These are phyloP conservation scores for Mortierella sp. DNA, from an alignment of 371 early-diverging fungal genomes.

Conservation along the genomic window DNA sequence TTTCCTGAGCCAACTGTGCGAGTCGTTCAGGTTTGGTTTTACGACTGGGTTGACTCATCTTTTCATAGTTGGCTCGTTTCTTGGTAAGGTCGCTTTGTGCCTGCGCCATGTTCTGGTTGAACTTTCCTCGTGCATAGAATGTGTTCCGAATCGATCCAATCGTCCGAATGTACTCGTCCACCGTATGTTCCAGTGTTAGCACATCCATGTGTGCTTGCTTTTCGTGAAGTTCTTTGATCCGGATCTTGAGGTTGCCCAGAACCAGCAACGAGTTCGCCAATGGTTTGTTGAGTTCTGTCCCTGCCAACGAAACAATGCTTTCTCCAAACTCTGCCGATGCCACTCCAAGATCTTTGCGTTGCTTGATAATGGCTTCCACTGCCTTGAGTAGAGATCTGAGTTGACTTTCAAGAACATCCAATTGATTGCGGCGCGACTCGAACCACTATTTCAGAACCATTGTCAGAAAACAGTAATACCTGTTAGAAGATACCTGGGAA, in stretches of 20 bases:
- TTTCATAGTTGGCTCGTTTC: conserved; percentile 69
- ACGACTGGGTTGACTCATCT: conserved; percentile 63
- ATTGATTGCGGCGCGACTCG: conserved; percentile 77
- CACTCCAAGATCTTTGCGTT: conserved; percentile 82
- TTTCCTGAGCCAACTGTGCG: conserved; percentile 69
- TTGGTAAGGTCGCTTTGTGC: conserved; percentile 73
- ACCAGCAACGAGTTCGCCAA: conserved; percentile 71
- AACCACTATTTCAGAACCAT: too few relatives aligned
- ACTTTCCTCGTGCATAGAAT: conserved; percentile 79
- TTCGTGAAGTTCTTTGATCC: conserved; percentile 81
- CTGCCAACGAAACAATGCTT: conserved; percentile 79
- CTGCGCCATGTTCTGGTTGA: conserved; percentile 77
- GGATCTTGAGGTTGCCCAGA: conserved; percentile 81
- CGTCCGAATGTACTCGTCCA: conserved; percentile 91
- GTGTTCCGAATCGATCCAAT: conserved; percentile 85
- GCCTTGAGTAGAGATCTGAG: conserved; percentile 84
- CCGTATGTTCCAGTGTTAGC: conserved; percentile 76
- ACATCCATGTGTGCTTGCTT: conserved; percentile 80
- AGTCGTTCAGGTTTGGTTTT: conserved; percentile 75
- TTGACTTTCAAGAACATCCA: conserved; percentile 88
- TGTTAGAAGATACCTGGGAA: too few relatives aligned
- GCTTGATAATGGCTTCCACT: conserved; percentile 82
- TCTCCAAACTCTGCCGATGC: conserved; percentile 89
- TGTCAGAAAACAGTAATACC: too few relatives aligned
- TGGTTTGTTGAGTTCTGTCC: conserved; percentile 76